Conservation (phyloP, 495 filamentous ascomycete genomes). For the Xylaria scruposa region DNA sequence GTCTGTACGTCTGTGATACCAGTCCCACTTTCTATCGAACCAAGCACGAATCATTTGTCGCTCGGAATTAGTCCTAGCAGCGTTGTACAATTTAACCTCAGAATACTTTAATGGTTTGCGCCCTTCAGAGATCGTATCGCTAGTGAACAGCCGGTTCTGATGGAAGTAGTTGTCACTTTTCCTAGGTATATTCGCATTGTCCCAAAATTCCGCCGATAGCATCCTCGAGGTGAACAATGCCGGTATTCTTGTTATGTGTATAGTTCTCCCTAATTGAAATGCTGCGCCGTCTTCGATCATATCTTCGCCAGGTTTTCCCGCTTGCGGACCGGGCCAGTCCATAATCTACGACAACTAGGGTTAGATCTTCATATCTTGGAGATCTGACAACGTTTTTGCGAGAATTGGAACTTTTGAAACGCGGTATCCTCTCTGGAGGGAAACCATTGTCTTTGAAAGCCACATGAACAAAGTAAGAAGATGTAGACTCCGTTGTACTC, state of each 20-base stretch:
- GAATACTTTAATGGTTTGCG: neutral
- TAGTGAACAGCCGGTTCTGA: neutral
- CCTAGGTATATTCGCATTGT: neutral
- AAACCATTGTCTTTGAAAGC: neutral
- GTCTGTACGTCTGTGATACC: neutral
- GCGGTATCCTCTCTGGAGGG: neutral
- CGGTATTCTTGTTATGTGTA: neutral
- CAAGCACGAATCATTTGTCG: neutral
- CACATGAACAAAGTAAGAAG: neutral
- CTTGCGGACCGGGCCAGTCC: neutral
- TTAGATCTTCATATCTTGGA: neutral
- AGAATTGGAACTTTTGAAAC: neutral
- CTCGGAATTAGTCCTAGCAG: no score
- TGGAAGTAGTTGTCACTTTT: conserved; percentile 19
- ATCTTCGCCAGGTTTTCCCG: neutral
- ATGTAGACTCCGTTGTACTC: neutral
- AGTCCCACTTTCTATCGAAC: neutral
- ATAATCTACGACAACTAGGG: neutral
- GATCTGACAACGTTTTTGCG: neutral
- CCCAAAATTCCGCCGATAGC: conserved; percentile 10
- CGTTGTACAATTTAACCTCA: neutral
- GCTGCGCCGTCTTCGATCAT: neutral
- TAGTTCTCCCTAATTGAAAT: neutral
- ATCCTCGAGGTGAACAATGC: neutral
- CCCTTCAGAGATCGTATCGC: neutral